phyloP scores from a whole-genome alignment of 257 asterid genomes.

The Fraxinus excelsior region DNA sequence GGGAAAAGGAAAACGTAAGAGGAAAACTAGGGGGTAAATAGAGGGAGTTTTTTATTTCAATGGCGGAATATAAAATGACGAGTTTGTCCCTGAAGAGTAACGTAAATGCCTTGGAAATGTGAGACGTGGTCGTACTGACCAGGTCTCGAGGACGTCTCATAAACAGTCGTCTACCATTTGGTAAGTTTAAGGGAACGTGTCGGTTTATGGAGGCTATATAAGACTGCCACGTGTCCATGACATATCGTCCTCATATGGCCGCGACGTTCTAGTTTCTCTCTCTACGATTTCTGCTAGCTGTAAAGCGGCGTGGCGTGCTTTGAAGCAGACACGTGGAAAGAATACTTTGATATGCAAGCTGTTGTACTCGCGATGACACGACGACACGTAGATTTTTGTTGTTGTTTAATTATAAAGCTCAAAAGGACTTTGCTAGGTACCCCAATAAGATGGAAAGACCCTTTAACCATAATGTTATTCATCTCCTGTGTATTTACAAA shows the following conservation, averaged over 20 bases:
- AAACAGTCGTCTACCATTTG: slow-evolving; percentile 23
- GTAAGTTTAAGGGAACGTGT: slow-evolving; percentile 23
- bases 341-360: neutral
- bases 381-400: neutral
- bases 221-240: neutral
- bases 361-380: neutral
- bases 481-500: too few species aligned
- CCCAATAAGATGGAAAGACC: too few species aligned
- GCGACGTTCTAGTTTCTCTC: neutral
- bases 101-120: slow-evolving; percentile 26
- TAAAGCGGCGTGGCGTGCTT: neutral
- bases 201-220: neutral
- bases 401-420: too few species aligned
- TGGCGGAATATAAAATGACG: slow-evolving; percentile 30
- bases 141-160: slow-evolving; percentile 32
- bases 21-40: too few species aligned
- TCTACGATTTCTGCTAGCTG: neutral
- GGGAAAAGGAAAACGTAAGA: neutral
- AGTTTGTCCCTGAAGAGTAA: slow-evolving; percentile 36
- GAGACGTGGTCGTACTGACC: slow-evolving; percentile 34
- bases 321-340: neutral
- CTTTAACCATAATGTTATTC: too few species aligned
- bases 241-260: neutral
- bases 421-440: too few species aligned
- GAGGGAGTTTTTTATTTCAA: neutral